Evolutionary conservation across 2,329 filamentous ascomycete species (phyloP), one percentile per base, ranked within the genome.

Genomic region (Cladosporium phlei): DNA sequence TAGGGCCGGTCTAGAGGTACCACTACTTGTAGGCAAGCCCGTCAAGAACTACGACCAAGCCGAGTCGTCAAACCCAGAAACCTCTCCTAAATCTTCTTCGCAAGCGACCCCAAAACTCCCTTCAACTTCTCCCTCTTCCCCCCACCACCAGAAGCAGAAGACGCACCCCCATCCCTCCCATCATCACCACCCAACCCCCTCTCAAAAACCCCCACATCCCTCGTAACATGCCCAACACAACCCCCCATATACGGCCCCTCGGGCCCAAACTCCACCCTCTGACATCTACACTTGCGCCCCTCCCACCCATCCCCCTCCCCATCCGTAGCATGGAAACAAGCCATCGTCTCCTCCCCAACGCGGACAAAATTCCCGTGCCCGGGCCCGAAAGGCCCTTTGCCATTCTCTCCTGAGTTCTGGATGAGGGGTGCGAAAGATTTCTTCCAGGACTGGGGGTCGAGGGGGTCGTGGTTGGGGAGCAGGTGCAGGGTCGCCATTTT

Each of bases 401-500:
- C 60, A 2, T 69, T 64, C 3, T 51, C 59, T n/a, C n/a, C n/a
- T 5, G 64, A 60, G 27, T 65, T 64, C 47, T 66, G 58, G 2
- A 74, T 59, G 22, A 74, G 54, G 4, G 71, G 70, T 8, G 49
- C 47, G 7, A 55, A 54, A 1, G 59, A 61, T 52, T 74, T 74
- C 11, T 53, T 52, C 71, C 71, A 74, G 0, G 58, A 62, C 0
- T 27, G 32, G 0, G 59, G 58, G 22, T 66, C 48, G 0, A 73
- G 55, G 2, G 70, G 70, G n/a, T n/a, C n/a, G n/a, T n/a, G n/a
- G n/a, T n/a, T n/a, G n/a, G n/a, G n/a, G n/a, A n/a, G n/a, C n/a
- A n/a, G n/a, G n/a, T 66, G 60, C 17, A 74, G 55, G 0, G 69
- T 63, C n/a, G 66, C 67, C 67, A 73, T 71, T 52, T 73, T 73